These are phyloP conservation scores for Umbelopsis sp. DNA, from an alignment of 192 early-diverging fungal species.

Conservation along the genomic window DNA sequence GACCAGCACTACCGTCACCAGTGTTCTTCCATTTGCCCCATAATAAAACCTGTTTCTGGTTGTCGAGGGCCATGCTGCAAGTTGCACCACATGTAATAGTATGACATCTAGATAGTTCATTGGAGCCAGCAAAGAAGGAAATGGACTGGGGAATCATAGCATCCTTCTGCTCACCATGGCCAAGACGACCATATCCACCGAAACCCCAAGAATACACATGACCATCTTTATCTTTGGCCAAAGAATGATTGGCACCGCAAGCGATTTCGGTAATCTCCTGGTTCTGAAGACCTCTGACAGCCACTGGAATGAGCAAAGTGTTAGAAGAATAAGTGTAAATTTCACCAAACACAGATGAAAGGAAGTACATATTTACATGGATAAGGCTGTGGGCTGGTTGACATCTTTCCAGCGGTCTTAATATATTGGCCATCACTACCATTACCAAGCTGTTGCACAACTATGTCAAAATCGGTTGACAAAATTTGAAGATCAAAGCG, in stretches of 20 bases:
- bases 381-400: conserved; percentile 39
- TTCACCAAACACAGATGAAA: not conserved
- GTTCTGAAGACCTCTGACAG: conserved; percentile 35
- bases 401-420: conserved; percentile 43
- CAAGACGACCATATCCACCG: conserved; percentile 66
- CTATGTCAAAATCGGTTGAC: not conserved
- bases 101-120: conserved; percentile 32
- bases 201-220: conserved; percentile 68
- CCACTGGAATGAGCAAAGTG: conserved; percentile 19
- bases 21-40: conserved; percentile 60
- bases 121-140: conserved; percentile 40
- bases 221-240: conserved; percentile 53
- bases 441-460: conserved; percentile 42
- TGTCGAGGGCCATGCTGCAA: conserved; percentile 52
- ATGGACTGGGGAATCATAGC: conserved; percentile 45
- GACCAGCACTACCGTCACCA: conserved; percentile 51
- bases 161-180: conserved; percentile 56
- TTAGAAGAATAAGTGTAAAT: not conserved
- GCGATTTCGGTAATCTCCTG: conserved; percentile 48
- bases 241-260: conserved; percentile 64
- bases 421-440: conserved; percentile 46
- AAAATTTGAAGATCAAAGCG: not conserved
- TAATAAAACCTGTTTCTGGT: conserved; percentile 41
- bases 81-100: conserved; percentile 48
- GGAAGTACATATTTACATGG: conserved; percentile 35